Evolutionary conservation across 192 early-diverging fungal genomes (phyloP), one percentile per base, ranked within the genome.

Genomic region (Spizellomyces sp.): DNA sequence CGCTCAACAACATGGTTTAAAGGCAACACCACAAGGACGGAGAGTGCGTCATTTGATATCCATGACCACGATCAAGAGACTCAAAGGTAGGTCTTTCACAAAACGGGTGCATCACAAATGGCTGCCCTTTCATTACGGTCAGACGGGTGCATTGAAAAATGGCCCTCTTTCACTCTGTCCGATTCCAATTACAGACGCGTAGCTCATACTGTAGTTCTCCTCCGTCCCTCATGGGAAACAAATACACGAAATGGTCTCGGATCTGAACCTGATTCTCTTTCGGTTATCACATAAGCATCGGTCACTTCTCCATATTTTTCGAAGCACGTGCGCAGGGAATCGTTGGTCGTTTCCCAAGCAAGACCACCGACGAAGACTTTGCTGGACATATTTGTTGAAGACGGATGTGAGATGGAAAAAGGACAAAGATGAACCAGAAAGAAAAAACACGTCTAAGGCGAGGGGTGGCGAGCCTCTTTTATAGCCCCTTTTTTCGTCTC

Each of bases 261-360:
- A 59, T 59, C 21, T 21, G 68, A 59, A 91, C 91, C 89, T 65
- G 87, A 88, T 19, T 90, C 83, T 60, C 87, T 82, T 64, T 91
- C 90, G 14, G 48, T 75, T 52, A 91, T 80, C 47, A 95, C 86
- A 41, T 82, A 81, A 58, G 87, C 87, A 52, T 89, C 79, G 59
- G 59, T 61, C 17, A 61, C 59, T 42, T 61, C 59, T 47, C 94
- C 94, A 74, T 75, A 88, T 70, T 82, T 61, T 27, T 45, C 60
- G 71, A 94, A 95, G 27, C 71, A 70, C 9, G 62, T 14, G 43
- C 70, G 76, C 19, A 95, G 86, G 62, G 72, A 70, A 14, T 86
- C 78, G 63, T 90, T 84, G 61, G 79, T 84, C 59, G 92, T 85
- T 45, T 67, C 67, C 89, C 86, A 94, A 45, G 70, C 70, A 27